phyloP scores from a whole-genome alignment of 2,329 filamentous ascomycete species.

The Lithohypha guttulata region DNA sequence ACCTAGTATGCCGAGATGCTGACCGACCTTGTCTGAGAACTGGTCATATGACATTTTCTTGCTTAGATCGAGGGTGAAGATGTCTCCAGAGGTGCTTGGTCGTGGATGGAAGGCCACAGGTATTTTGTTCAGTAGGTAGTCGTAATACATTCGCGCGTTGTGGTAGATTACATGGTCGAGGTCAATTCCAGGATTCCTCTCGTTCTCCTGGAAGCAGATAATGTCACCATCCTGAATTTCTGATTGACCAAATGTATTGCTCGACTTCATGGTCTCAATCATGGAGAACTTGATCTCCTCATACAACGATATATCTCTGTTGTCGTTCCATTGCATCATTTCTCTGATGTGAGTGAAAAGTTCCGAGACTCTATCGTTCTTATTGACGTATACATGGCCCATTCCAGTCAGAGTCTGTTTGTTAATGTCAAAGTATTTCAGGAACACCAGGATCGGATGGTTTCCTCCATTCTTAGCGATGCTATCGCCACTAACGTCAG shows the following conservation, averaged over 20 bases:
- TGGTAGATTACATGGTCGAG: slow-evolving; percentile 39
- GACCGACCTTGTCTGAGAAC: slow-evolving; percentile 70
- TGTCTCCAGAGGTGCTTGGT: slow-evolving; percentile 41
- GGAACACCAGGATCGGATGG: slow-evolving; percentile 66
- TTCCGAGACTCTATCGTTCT: slow-evolving; percentile 79
- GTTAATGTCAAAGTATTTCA: slow-evolving; percentile 82
- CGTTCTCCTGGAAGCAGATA: slow-evolving; percentile 74
- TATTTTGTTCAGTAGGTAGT: slow-evolving; percentile 79
- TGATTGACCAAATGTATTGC: slow-evolving; percentile 76
- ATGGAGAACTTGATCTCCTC: slow-evolving; percentile 98
- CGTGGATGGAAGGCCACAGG: slow-evolving; percentile 66
- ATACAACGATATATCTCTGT: slow-evolving; percentile 62
- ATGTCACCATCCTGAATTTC: slow-evolving; percentile 97
- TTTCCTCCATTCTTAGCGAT: slow-evolving; percentile 25
- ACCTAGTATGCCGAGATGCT: slow-evolving; percentile 62
- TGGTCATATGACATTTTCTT: slow-evolving; percentile 85
- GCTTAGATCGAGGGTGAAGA: slow-evolving; percentile 70
- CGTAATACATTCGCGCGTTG: slow-evolving; percentile 80
- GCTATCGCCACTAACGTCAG: slow-evolving; percentile 28
- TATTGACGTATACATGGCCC: slow-evolving; percentile 76
- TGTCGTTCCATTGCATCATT: slow-evolving; percentile 77
- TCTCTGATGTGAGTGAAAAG: slow-evolving; percentile 65
- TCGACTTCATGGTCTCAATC: slow-evolving; percentile 90
- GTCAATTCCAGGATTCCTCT: slow-evolving; percentile 32
- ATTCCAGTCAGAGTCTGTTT: slow-evolving; percentile 64